A percentile compares a stretch with the other conserved stretches of the same genome.
Evolutionary conservation across 192 early-diverging fungal genomes (phyloP).

Genomic region (Chytriomyces confervae): DNA sequence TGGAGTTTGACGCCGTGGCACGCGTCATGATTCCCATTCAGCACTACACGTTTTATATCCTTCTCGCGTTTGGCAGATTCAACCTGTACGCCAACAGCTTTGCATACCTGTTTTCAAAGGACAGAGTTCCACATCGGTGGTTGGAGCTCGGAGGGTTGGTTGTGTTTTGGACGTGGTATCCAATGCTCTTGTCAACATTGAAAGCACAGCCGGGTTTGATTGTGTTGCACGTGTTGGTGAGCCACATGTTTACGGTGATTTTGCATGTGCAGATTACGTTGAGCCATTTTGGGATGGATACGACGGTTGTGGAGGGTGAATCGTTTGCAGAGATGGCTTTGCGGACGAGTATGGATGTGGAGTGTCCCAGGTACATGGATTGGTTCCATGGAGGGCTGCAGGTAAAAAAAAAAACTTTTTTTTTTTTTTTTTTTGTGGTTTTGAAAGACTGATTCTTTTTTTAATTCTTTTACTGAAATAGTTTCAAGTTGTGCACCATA

Average conservation of each 20-base stretch:
- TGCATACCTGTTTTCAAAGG: constrained; percentile 64
- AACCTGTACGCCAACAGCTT: constrained; percentile 85
- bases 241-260: constrained; percentile 83
- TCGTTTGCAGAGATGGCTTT: constrained; percentile 85
- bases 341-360: constrained; percentile 95
- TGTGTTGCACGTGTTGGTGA: constrained; percentile 73
- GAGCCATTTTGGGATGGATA: constrained; percentile 94
- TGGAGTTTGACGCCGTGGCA: constrained; percentile 80
- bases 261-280: constrained; percentile 97
- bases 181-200: constrained; percentile 64
- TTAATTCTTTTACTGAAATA: constrained; percentile 9
- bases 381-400: constrained; percentile 98
- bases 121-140: constrained; percentile 70
- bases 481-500: constrained; percentile 95
- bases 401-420: constrained; percentile 17
- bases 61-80: constrained; percentile 90
- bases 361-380: constrained; percentile 91
- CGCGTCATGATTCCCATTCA: constrained; percentile 80
- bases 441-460: not conserved
- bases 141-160: constrained; percentile 77
- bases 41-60: constrained; percentile 83
- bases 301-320: constrained; percentile 54
- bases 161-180: constrained; percentile 83
- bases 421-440: not conserved
- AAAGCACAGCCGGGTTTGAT: constrained; percentile 66